A percentile compares a stretch with the other conserved stretches of the same genome.
These are phyloP conservation scores for Camelina sativa DNA, from an alignment of 345 rosid genomes.

Conservation along the genomic window DNA sequence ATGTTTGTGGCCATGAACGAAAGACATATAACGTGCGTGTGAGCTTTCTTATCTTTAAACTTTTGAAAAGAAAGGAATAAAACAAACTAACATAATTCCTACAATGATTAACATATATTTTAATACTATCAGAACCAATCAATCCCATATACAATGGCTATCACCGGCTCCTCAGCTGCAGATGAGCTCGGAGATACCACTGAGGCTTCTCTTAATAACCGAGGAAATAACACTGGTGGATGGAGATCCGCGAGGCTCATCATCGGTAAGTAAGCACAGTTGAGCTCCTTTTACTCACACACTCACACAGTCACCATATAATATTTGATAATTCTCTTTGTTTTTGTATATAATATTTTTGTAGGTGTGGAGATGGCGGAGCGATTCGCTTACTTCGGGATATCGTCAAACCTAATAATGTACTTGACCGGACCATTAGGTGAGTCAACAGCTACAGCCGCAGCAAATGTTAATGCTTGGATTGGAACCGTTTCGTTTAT, in stretches of 20 bases:
- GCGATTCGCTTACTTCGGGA: constrained; percentile 57
- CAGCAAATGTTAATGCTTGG: constrained; percentile 65
- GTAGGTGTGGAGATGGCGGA: constrained; percentile 57
- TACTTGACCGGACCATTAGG: constrained; percentile 72
- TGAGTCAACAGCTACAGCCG: constrained; percentile 64
- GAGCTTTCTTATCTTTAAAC: too few relatives aligned
- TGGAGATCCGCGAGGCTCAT: constrained; percentile 57
- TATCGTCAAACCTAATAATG: constrained; percentile 56
- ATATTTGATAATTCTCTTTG: neutral
- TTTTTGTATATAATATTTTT: neutral
- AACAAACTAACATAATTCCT: too few relatives aligned
- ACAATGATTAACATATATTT: too few relatives aligned
- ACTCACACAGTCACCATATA: too few relatives aligned
- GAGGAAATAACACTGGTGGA: constrained; percentile 42
- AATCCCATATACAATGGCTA: too few relatives aligned
- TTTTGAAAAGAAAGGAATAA: too few relatives aligned
- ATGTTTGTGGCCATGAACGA: too few relatives aligned
- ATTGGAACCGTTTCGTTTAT: too few relatives aligned
- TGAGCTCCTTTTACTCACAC: neutral
- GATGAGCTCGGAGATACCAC: neutral
- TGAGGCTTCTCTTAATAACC: neutral
- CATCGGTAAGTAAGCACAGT: constrained; percentile 35
- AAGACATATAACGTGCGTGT: too few relatives aligned
- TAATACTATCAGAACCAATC: too few relatives aligned
- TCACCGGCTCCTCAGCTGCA: too few relatives aligned